Percentiles rank a stretch among this genome's conserved stretches.
These are phyloP conservation scores for Aspergillus aculeatinus DNA, from an alignment of 2,329 filamentous ascomycete species.

Conservation along the genomic window DNA sequence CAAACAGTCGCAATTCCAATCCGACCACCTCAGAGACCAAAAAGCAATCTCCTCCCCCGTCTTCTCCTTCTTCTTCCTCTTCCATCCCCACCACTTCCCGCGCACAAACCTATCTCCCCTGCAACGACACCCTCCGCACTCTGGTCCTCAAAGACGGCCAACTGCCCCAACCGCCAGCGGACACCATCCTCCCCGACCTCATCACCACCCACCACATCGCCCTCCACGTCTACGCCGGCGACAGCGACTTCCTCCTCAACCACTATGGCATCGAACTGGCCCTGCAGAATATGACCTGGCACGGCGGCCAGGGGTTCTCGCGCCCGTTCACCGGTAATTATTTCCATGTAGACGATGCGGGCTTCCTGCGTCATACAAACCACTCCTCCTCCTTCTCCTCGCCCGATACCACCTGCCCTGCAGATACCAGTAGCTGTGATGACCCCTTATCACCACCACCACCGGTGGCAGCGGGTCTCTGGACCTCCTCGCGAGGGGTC, in stretches of 20 bases:
- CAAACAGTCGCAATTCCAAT: neutral
- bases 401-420: too few species aligned
- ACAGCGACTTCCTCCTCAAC: slow-evolving; percentile 41
- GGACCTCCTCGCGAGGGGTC: slow-evolving; percentile 35
- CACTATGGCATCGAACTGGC: slow-evolving; percentile 37
- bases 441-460: neutral
- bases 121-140: slow-evolving; percentile 32
- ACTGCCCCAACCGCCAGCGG: slow-evolving; percentile 30
- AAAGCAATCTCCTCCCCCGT: neutral
- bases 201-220: slow-evolving; percentile 32
- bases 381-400: neutral
- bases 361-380: slow-evolving; percentile 5
- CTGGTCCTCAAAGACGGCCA: slow-evolving; percentile 21
- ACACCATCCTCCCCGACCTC: slow-evolving; percentile 33
- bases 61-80: too few species aligned
- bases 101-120: slow-evolving; percentile 14
- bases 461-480: slow-evolving; percentile 22
- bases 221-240: slow-evolving; percentile 39
- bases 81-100: neutral
- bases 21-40: neutral
- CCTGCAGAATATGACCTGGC: slow-evolving; percentile 45
- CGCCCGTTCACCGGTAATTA: slow-evolving; percentile 18
- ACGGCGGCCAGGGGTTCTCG: slow-evolving; percentile 37
- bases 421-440: too few species aligned
- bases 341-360: slow-evolving; percentile 31